phyloP scores from a whole-genome alignment of 768 basidiomycete genomes.

The Solioccasus polychromus region DNA sequence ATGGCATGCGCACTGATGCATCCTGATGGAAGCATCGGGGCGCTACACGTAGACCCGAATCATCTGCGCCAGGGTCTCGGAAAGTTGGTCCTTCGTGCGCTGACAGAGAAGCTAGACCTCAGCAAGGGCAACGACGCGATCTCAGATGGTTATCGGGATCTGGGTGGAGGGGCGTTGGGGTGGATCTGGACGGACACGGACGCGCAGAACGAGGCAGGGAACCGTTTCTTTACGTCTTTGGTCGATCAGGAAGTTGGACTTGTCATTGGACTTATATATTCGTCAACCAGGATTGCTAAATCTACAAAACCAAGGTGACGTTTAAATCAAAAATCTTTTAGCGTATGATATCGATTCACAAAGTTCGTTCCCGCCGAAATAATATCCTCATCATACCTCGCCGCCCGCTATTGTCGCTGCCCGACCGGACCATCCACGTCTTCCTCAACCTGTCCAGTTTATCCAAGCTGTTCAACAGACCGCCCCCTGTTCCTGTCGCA shows the following conservation, averaged over 20 bases:
- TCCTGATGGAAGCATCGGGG: slow-evolving; percentile 20
- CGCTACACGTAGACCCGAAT: slow-evolving; percentile 6
- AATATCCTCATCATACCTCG: too few relatives aligned
- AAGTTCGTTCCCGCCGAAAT: too few relatives aligned
- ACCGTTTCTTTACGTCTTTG: slow-evolving; percentile 13
- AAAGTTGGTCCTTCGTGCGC: slow-evolving; percentile 6
- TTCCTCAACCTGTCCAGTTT: too few relatives aligned
- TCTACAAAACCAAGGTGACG: too few relatives aligned
- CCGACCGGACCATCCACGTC: too few relatives aligned
- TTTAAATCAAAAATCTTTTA: too few relatives aligned
- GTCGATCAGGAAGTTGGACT: slow-evolving; percentile 4
- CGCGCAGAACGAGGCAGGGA: slow-evolving; percentile 3
- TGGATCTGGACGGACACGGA: slow-evolving; percentile 24
- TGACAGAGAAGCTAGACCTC: slow-evolving; percentile 11
- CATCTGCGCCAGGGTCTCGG: slow-evolving; percentile 14
- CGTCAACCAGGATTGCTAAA: too few relatives aligned
- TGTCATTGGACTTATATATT: slow-evolving; percentile 18
- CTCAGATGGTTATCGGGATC: too few relatives aligned
- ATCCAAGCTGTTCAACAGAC: too few relatives aligned
- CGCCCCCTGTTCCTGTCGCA: slow-evolving; percentile 17
- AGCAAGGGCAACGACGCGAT: too few relatives aligned
- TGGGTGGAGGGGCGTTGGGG: slow-evolving; percentile 19
- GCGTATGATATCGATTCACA: too few relatives aligned
- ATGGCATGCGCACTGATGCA: slow-evolving; percentile 18
- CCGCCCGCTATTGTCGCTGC: too few relatives aligned